These are phyloP conservation scores for Termitomyces bulborhizus DNA, from an alignment of 768 basidiomycete species.

Conservation along the genomic window DNA sequence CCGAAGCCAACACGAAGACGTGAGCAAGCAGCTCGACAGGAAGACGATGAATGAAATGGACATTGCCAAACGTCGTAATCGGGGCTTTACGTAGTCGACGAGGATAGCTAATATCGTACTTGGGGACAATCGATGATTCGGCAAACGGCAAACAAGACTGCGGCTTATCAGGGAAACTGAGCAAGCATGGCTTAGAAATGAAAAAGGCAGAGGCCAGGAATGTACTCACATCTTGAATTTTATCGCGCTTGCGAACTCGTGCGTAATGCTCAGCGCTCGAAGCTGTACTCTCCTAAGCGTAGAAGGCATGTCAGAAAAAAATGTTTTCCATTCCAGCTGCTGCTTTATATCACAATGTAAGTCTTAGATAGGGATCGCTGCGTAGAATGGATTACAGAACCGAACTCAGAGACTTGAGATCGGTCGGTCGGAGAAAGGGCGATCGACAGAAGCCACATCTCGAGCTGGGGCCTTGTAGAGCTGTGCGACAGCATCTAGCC, in stretches of 20 bases:
- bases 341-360: constrained; percentile 14
- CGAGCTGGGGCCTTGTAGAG: constrained; percentile 6
- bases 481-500: constrained; percentile 5
- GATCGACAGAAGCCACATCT: background rate
- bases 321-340: constrained; percentile 1
- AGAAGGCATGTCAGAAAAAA: constrained; percentile 15
- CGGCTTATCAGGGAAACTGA: constrained; percentile 12
- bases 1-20: constrained; percentile 56
- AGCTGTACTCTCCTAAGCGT: constrained; percentile 41
- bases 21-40: constrained; percentile 60
- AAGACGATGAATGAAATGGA: constrained; percentile 50
- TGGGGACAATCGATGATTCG: constrained; percentile 8
- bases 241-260: constrained; percentile 43
- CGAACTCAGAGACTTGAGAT: constrained; percentile 12
- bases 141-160: constrained; percentile 10
- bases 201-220: background rate
- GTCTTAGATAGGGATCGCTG: constrained; percentile 6
- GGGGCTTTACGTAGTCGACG: constrained; percentile 28
- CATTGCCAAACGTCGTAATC: constrained; percentile 13
- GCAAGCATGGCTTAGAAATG: background rate
- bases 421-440: constrained; percentile 16
- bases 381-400: constrained; percentile 11
- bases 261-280: constrained; percentile 40
- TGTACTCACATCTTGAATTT: constrained; percentile 30
- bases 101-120: constrained; percentile 27